Base-by-base conservation (phyloP, 768 basidiomycete genomes). In the Asterophora parasitica region DNA sequence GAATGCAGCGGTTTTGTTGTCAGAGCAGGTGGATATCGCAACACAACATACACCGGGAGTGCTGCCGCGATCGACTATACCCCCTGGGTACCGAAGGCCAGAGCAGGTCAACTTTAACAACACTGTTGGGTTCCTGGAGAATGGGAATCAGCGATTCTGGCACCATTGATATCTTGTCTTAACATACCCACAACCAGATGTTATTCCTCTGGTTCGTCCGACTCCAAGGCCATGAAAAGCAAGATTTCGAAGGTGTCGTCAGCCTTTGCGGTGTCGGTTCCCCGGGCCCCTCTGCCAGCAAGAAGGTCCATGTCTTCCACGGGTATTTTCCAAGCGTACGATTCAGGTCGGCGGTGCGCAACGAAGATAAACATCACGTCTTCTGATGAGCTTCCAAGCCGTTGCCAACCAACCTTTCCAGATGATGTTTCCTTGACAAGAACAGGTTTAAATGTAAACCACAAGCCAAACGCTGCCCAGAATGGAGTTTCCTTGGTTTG, bases 401-500 rank as follows among this genome's bases (percentile, higher is more conserved):
- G 71, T 33, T 59, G 57, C 76, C 78, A 77, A 15, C 19, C 16
- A 12, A 52, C 53, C 8, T 30, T 44, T 15, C 48, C 48, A 3
- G 48, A 37, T 17, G 47, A 44, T 7, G 42, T 48, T 39, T 64
- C 56, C 34, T 65, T 68, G 9, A 58, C 59, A 12, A 83, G 65
- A 4, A 85, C 77, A 4, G 82, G 85, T 35, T 64, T 58, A 51
- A 80, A 89, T 16, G 70, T 57, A 63, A 88, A 90, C 85, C 85
- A 91, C 15, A 85, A 64, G 15, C 89, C 89, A 53, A 92, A 88
- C 2, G 83, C 82, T 4, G 73, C 69, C 88, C 89, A 92, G 63
- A 92, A 92, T 0, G 79, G 69, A 0, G 77, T 70, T 60, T 92
- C 90, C 55, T 86, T 88, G 0, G 75, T 50, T 26, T 88, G 70